Base-by-base conservation (phyloP, 192 early-diverging fungal genomes). In the Coemansia sp. region DNA sequence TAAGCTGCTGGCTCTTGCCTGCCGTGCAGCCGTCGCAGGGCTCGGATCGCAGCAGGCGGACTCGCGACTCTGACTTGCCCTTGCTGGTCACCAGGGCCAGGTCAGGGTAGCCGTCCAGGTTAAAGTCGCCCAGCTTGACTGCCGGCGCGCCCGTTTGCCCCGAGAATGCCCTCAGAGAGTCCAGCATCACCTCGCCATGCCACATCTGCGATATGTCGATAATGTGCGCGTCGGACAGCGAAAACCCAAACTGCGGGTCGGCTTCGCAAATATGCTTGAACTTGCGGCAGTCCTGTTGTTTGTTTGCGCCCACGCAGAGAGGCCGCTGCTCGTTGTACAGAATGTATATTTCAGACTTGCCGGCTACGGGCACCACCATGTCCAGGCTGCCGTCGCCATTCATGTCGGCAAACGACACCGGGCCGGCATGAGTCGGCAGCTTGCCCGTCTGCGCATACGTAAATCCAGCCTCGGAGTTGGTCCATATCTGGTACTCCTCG, bases 61-160 rank as follows among this genome's bases (percentile, higher is more conserved):
- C 82, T 16, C 80, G 82, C 26, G 73, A 76, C 14, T 63, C 53
- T 4, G 48, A 40, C 20, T 54, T 58, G 12, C 55, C 34, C 37
- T 70, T 66, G 30, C 65, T 76, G 3, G 81, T 79, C 15, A 84
- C 83, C 23, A 89, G 65, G 0, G 92, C 79, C 41, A 97, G 65
- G 70, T 97, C 94, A 0, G 93, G 90, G 63, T 89, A 94, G 16
- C 93, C 93, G 68, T 97, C 94, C 49, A 91, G 79, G 50, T 94
- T 88, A 56, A 87, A 88, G 53, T 97, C 94, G 21, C 88, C 84
- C n/a, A 83, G 50, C 11, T 82, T 77, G 15, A 89, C 53, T 2
- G 81, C 57, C 0, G 88, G 81, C 11, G 88, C 85, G 16, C 77
- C 62, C 0, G 50, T 44, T 3, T 83, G 83, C 21, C 80, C 76